These are phyloP conservation scores for Gynostemma pentaphyllum DNA, from an alignment of 306 rosid species.

Conservation along the genomic window DNA sequence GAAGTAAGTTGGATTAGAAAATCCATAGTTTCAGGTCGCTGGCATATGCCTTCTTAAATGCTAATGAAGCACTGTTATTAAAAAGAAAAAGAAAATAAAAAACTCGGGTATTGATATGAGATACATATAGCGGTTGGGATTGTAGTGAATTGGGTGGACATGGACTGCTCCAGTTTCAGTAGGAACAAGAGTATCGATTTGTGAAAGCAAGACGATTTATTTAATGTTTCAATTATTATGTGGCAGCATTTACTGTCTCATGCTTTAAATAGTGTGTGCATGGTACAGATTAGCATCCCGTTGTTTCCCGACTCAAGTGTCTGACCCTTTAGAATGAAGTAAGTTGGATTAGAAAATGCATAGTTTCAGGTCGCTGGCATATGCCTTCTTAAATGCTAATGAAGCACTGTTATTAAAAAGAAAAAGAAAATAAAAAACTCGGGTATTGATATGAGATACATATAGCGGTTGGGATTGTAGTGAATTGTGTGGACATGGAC, in stretches of 20 bases:
- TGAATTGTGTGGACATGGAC: neutral
- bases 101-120: neutral
- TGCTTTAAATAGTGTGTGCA: neutral
- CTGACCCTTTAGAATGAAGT: constrained; percentile 42
- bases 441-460: neutral
- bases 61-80: neutral
- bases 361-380: neutral
- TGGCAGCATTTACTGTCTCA: neutral
- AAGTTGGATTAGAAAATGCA: constrained; percentile 12
- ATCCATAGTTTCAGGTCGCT: neutral
- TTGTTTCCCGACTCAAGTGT: constrained; percentile 5
- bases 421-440: neutral
- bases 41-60: neutral
- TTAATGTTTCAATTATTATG: neutral
- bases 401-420: neutral
- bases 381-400: neutral
- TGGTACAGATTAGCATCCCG: neutral
- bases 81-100: neutral
- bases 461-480: neutral
- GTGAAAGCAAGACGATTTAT: neutral
- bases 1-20: constrained; percentile 28
- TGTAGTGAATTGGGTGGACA: neutral
- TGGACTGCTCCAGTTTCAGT: neutral
- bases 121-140: neutral
- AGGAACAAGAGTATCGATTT: neutral